A percentile compares a stretch with the other conserved stretches of the same genome.
Evolutionary conservation across 495 filamentous ascomycete species (phyloP).

Genomic region (Staphylotrichum tortipilum): DNA sequence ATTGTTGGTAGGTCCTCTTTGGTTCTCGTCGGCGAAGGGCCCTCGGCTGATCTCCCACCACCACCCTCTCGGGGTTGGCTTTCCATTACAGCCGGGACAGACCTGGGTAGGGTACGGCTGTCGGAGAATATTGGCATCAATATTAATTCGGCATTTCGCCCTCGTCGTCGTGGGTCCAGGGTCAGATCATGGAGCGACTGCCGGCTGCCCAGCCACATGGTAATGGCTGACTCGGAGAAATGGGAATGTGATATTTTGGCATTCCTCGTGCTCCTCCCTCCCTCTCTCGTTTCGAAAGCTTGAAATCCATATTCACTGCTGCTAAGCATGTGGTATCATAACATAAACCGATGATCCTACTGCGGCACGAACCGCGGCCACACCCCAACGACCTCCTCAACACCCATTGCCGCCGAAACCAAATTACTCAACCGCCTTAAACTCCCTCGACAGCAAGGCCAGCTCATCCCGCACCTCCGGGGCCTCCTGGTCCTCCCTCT

Average conservation of each 20-base stretch:
- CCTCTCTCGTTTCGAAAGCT: too few relatives aligned
- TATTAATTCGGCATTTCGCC: not conserved
- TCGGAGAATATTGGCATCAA: constrained; percentile 1
- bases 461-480: constrained; percentile 40
- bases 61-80: not conserved
- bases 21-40: not conserved
- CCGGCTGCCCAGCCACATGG: not conserved
- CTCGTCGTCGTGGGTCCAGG: not conserved
- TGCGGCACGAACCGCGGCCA: not conserved
- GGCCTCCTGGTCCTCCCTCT: constrained; percentile 35
- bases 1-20: not conserved
- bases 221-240: not conserved
- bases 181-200: not conserved
- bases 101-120: constrained; percentile 1
- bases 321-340: constrained; percentile 1
- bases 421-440: constrained; percentile 16
- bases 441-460: constrained; percentile 6
- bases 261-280: not conserved
- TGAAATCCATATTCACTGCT: not conserved
- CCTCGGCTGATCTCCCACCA: constrained; percentile 8
- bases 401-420: too few relatives aligned
- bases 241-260: not conserved
- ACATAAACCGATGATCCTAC: not conserved
- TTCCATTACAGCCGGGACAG: not conserved
- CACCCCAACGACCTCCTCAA: not conserved